Base-by-base conservation (phyloP, 164 flowering plant species). In the Liquidambar formosana region DNA sequence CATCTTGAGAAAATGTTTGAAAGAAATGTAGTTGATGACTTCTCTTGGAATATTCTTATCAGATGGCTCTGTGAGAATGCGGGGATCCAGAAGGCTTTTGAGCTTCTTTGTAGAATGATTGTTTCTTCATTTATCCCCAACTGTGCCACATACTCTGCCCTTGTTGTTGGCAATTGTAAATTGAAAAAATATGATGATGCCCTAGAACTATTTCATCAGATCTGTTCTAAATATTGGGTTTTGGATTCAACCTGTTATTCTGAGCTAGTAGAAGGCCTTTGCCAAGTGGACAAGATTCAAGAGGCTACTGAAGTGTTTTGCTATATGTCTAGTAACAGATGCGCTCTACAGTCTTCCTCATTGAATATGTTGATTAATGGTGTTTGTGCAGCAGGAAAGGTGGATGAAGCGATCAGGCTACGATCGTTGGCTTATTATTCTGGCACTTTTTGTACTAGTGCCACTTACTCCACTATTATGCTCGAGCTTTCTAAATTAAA, bases 41-140 rank as follows among this genome's bases (percentile, higher is more conserved):
- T 65, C 33, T 87, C 96, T 33, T 91, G 93, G 89, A 85, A 84
- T 71, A 71, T 85, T 61, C 76, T 87, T 27, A 79, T 89, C 64
- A 68, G 87, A 74, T 78, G 78, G 72, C 74, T 87, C 61, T 84
- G 87, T 68, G 77, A 85, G 65, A 73, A 79, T 38, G 73, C 61
- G 9, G 16, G 49, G 53, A 71, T 77, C 28, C 69, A 48, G 41
- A 74, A 81, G 72, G 86, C 87, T 54, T 61, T 61, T 66, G 85
- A 84, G 73, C 65, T 81, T 71, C 85, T 91, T 26, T 67, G 76
- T 47, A 87, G 83, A 72, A 89, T 91, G 97, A 67, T 83, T 63
- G 70, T 78, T 19, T 68, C 73, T 65, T 85, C 88, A 14, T 72
- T 74, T 70, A 53, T 65, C 61, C 86, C 89, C 19, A 80, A 91